These are phyloP conservation scores for Hura crepitans DNA, from an alignment of 441 rosid genomes.

Conservation along the genomic window DNA sequence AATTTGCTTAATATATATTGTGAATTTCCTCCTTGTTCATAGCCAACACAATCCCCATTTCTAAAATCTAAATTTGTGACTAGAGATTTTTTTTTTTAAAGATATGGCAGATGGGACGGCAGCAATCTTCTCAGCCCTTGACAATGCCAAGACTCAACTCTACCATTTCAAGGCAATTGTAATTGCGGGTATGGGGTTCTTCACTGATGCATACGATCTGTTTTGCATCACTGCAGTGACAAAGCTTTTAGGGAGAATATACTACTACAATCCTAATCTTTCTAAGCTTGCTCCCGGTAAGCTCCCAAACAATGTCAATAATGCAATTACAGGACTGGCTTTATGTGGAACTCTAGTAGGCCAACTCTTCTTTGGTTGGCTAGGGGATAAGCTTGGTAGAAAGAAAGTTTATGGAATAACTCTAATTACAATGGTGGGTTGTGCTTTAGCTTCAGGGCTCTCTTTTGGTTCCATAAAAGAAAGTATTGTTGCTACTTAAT, in stretches of 20 bases:
- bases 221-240: not conserved
- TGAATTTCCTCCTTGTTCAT: not conserved
- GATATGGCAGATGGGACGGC: not conserved
- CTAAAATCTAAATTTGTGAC: not conserved
- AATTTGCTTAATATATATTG: not conserved
- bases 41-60: not conserved
- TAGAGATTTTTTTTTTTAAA: not conserved
- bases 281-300: not conserved
- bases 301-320: not conserved
- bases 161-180: slow-evolving; percentile 11
- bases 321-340: not conserved
- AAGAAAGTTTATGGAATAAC: slow-evolving; percentile 3
- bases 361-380: slow-evolving; percentile 1
- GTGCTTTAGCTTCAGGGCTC: slow-evolving; percentile 7
- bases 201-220: not conserved
- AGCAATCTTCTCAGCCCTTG: slow-evolving; percentile 3
- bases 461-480: slow-evolving; percentile 9
- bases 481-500: not conserved
- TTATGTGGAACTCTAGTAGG: slow-evolving; percentile 1
- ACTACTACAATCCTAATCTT: not conserved
- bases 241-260: not conserved
- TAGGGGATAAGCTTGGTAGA: not conserved
- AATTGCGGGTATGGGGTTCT: slow-evolving; percentile 1
- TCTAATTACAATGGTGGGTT: not conserved
- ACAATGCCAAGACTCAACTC: slow-evolving; percentile 6